Evolutionary conservation across 495 filamentous ascomycete species (phyloP), one percentile per base, ranked within the genome.

Genomic region (Daldinia childiae): DNA sequence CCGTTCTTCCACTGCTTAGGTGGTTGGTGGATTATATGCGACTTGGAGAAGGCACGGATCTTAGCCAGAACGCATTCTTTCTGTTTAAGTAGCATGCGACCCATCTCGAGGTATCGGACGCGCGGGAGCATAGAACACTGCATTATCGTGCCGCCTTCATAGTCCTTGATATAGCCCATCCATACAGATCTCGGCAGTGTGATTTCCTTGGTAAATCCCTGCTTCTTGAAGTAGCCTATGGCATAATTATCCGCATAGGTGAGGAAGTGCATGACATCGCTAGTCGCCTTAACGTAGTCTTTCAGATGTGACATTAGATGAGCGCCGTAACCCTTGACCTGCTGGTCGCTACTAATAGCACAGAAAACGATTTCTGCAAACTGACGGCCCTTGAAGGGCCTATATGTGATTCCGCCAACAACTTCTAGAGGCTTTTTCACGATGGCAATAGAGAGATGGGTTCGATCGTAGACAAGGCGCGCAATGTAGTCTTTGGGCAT

Each of bases 121-220:
- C 89, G 90, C 3, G 95, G 95, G 29, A 99, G 86, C 95, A 99
- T 98, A 52, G 91, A 91, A 79, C 95, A 99, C 81, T 99, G 95
- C 95, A 99, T 99, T 71, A 99, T 97, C 0, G 95, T 99, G 48
- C 95, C 95, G 30, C 95, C 95, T 82, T 99, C 95, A 79, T 99
- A 99, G 79, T 99, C 95, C 80, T 99, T 99, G 79, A 99, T 99
- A 77, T 98, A 99, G 30, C 95, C 95, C 96, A 98, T 99, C 95
- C 95, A 99, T 17, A 92, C 90, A 7, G 90, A 87, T 75, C 89
- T 91, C 50, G 94, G 92, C 1, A 99, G 88, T 0, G 93, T 97
- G 72, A 99, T 98, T 69, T 99, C 94, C 78, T 99, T 99, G 0
- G 96, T 98, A 73, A 99, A 99, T 0, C 95, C 95, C 79, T 99